Evolutionary conservation across 768 basidiomycete species (phyloP), one percentile per base, ranked within the genome.

Genomic region (Rhodocollybia butyracea): DNA sequence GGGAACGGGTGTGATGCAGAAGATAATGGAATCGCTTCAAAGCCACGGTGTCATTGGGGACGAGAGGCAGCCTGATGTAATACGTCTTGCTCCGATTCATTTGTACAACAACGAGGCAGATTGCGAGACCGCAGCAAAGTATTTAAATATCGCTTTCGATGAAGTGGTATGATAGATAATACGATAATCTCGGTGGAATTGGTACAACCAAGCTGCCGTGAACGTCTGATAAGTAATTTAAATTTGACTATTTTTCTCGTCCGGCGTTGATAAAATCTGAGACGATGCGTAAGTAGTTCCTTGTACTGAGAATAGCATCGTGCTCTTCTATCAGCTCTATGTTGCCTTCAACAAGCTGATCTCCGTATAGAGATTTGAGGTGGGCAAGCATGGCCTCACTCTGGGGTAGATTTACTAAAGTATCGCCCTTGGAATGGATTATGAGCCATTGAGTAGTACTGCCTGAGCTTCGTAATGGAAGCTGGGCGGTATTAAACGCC

Each of bases 31-130:
- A 50, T 74, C 70, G 38, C 69, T 98, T 63, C 72, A 76, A 21
- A 76, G 77, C 57, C 69, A 76, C 48, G 97, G 97, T 5, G 88
- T 99, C 13, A 79, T 97, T 50, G 95, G 92, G 10, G 97, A 99
- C 70, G 91, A 96, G 70, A 76, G 97, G 64, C 74, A 85, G 63
- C 96, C 97, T 26, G 89, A 93, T 65, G 92, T 98, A 48, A 94
- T 99, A 62, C 82, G 97, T 10, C 72, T 98, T 42, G 82, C 93
- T 58, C 94, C 95, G 45, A 78, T 79, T 15, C 89, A 95, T 31
- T 73, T 98, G 66, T 99, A 98, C 70, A 97, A 89, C 67, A 86
- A 87, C 12, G 76, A 85, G 61, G 71, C 74, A 60, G 97, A 99
- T 61, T 89, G 89, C 58, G 80, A 89, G 62, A 72, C 76, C 52